These are phyloP conservation scores for Colletotrichum tropicicola DNA, from an alignment of 2,329 filamentous ascomycete genomes.

Conservation along the genomic window DNA sequence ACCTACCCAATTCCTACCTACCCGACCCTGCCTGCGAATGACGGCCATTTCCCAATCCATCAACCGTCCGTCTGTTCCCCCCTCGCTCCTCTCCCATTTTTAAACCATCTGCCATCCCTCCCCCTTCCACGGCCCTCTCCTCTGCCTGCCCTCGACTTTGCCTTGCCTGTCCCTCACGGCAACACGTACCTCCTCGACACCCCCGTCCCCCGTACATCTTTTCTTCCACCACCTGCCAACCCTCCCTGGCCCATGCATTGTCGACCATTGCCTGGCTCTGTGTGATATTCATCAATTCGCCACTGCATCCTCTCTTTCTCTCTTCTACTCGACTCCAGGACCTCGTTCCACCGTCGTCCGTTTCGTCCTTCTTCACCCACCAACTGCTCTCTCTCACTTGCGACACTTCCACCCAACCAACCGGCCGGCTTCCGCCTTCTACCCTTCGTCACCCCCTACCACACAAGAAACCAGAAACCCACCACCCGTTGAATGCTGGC, in stretches of 20 bases:
- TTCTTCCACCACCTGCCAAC: not conserved
- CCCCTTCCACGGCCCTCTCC: not conserved
- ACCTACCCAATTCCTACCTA: not conserved
- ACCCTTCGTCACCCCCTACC: not conserved
- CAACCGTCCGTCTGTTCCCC: not conserved
- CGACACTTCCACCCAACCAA: not conserved
- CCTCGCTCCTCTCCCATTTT: constrained; percentile 3
- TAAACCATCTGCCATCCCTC: constrained; percentile 21
- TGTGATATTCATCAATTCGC: constrained; percentile 17
- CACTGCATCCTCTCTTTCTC: constrained; percentile 11
- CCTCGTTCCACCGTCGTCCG: not conserved
- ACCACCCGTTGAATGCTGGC: constrained; percentile 25
- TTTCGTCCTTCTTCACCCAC: not conserved
- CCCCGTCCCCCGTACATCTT: constrained; percentile 1
- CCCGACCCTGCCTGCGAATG: not conserved
- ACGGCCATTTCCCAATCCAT: constrained; percentile 5
- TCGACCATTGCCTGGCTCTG: constrained; percentile 22
- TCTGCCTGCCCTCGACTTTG: not conserved
- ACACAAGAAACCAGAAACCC: too few species aligned
- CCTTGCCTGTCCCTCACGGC: too few species aligned
- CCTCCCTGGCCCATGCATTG: constrained; percentile 20
- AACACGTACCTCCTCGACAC: not conserved
- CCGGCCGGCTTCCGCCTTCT: not conserved
- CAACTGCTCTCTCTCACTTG: constrained; percentile 9
- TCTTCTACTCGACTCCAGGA: not conserved